Base-by-base conservation (phyloP, 2,329 filamentous ascomycete species). In the Calycina marina region DNA sequence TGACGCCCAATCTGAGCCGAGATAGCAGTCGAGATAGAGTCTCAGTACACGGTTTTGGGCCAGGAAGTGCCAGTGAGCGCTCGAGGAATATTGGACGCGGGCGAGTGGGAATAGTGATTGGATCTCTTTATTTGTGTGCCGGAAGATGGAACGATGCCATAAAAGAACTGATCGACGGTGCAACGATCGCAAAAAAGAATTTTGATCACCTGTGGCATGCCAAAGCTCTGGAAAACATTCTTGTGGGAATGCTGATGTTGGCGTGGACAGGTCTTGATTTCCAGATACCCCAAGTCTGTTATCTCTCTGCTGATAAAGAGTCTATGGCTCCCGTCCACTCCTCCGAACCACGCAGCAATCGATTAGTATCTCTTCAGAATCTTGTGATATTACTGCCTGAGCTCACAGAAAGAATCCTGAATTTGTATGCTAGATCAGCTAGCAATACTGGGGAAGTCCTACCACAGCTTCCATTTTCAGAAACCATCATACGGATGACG, bases 201-300 rank as follows among this genome's bases (percentile, higher is more conserved):
- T 86, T 84, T 46, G 90, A 98, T 56, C 83, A 93, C 55, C 55
- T 96, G n/a, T 98, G 90, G 88, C 84, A 94, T 57, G 90, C 82
- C 12, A 96, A 96, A 56, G 86, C 84, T 1, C 63, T 98, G 13
- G 92, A 98, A 52, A 74, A 86, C 16, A 82, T 93, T 38, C 61
- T 90, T 28, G 66, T 93, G 15, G 84, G 79, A 49, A 66, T 96
- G 43, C 51, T 96, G 25, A 69, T 96, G 46, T 72, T 93, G 40
- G 80, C 76, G 17, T 93, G 85, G 81, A 71, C 77, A 20, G 79
- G 77, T 4, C 64, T 88, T 47, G 80, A 90, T 49, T 96, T 96
- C 46, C 69, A 77, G 46, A 68, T 90, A n/a, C 72, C 72, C 2
- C 54, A 60, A 6, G 55, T 77, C 11, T 69, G 71, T 30, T 54